Evolutionary conservation across 345 rosid genomes (phyloP), one percentile per base, ranked within the genome.

Genomic region (Pelargonium nanum): DNA sequence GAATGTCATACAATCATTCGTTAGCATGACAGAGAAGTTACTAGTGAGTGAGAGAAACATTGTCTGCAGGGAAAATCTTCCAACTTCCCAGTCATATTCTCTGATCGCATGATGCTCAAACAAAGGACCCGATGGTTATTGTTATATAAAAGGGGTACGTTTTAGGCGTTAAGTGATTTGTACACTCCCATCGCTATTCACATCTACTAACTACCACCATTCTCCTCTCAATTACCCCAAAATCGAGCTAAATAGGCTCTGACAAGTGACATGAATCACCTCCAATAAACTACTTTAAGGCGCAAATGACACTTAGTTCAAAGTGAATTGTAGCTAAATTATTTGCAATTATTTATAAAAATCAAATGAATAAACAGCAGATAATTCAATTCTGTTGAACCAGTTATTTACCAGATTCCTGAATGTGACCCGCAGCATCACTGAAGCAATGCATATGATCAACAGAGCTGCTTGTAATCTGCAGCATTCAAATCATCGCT

Each of bases 401-500:
- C 19, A 20, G 25, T 60, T 53, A 66, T 23, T 55, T 61, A 84
- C 98, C 89, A 5, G 88, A 78, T 59, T 87, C 98, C 58, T 92
- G 96, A 63, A 89, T 84, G 50, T 79, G 78, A 44, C 95, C 96
- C 0, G 80, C 82, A 53, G 95, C 91, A 62, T 89, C 95, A 19
- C 79, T 87, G 56, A 92, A 89, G 74, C 95, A 89, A 22, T 68
- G 74, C 93, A 89, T 85, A 61, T 89, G 95, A 68, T 92, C 95
- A 50, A 80, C 87, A 0, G 96, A 82, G 74, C 78, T 70, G 24
- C 74, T 62, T 19, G 88, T 87, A 34, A 78, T 89, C 98, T 89
- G 65, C 26, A 67, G 63, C 54, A 62, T 40, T 40, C 9, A 8
- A 40, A 40, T 12, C 48, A 40, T 40, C 48, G 15, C 16, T 17